These are phyloP conservation scores for Curvularia verruculosa DNA, from an alignment of 2,329 filamentous ascomycete species.

Conservation along the genomic window DNA sequence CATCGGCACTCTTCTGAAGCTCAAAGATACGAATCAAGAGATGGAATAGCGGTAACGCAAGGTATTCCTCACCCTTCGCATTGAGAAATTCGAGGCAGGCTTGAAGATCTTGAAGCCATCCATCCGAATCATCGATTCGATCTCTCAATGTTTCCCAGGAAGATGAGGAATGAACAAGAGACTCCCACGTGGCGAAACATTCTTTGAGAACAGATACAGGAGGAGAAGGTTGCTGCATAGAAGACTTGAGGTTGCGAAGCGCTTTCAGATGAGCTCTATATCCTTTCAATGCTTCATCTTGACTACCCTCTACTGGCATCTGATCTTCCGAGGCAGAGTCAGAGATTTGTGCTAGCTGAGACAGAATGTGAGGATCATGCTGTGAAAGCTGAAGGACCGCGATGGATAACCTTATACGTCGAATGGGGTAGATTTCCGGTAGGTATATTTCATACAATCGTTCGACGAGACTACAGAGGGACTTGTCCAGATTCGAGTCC, in stretches of 20 bases:
- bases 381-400: conserved; percentile 52
- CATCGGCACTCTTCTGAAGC: conserved; percentile 47
- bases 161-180: conserved; percentile 39
- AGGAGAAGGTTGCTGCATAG: conserved; percentile 48
- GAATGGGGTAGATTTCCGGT: conserved; percentile 37
- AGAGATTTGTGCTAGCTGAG: conserved; percentile 16
- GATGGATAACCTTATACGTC: conserved; percentile 35
- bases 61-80: conserved; percentile 61
- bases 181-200: conserved; percentile 48
- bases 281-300: conserved; percentile 43
- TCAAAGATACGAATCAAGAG: conserved; percentile 57
- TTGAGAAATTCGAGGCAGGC: conserved; percentile 63
- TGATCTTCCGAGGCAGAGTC: conserved; percentile 4
- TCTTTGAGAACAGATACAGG: conserved; percentile 33
- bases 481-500: conserved; percentile 34
- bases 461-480: conserved; percentile 29
- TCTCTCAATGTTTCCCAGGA: conserved; percentile 50
- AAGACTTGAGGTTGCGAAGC: conserved; percentile 48
- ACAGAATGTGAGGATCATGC: conserved; percentile 65
- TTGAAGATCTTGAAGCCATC: conserved; percentile 59
- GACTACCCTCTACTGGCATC: conserved; percentile 10
- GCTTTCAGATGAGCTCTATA: conserved; percentile 48
- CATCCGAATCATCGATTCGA: conserved; percentile 58
- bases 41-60: conserved; percentile 57
- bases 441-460: conserved; percentile 40